Evolutionary conservation across 2,329 filamentous ascomycete genomes (phyloP), one percentile per base, ranked within the genome.

Genomic region (Neonectria neomacrospora): DNA sequence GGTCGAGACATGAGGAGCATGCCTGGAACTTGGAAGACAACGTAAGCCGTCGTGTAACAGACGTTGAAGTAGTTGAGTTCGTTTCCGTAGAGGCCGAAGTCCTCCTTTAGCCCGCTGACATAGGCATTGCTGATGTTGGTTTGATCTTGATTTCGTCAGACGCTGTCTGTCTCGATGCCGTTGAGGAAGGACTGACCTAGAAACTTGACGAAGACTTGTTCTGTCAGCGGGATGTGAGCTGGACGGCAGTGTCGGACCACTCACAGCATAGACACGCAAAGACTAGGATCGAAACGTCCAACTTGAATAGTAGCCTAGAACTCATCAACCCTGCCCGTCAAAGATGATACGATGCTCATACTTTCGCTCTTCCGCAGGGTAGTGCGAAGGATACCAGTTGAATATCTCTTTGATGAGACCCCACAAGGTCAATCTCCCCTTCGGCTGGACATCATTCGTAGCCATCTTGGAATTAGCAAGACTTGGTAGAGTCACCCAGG

Each of bases 31-130:
- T 67, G 58, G 18, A 61, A 60, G 10, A 68, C 44, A 5, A 64
- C 48, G 20, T 70, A 69, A 12, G 61, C 65, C 14, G 64, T 67
- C 30, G 62, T 67, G 53, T 72, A 73, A 26, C 65, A 72, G 16
- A 65, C 54, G 2, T 64, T 66, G 37, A 63, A 69, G 54, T 71
- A 70, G 42, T 71, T 70, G 20, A 70, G 63, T 37, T 80, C 73
- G 50, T 80, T 79, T 8, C 74, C 77, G 5, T 73, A 67, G 45
- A 78, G 70, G 1, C 68, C 52, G 8, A 76, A 64, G 34, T 76
- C 75, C 48, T 76, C 72, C 10, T 77, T 74, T 74, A 80, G 77
- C 1, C 78, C 78, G 1, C 71, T 75, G 14, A 78, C 76, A 41
- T 79, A 80, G 16, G 78, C 79, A 67, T 75, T 76, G 56, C 70